A percentile compares a stretch with the other conserved stretches of the same genome.
Evolutionary conservation across 768 basidiomycete species (phyloP).

Genomic region (Xerocomus brunneocitrinus): DNA sequence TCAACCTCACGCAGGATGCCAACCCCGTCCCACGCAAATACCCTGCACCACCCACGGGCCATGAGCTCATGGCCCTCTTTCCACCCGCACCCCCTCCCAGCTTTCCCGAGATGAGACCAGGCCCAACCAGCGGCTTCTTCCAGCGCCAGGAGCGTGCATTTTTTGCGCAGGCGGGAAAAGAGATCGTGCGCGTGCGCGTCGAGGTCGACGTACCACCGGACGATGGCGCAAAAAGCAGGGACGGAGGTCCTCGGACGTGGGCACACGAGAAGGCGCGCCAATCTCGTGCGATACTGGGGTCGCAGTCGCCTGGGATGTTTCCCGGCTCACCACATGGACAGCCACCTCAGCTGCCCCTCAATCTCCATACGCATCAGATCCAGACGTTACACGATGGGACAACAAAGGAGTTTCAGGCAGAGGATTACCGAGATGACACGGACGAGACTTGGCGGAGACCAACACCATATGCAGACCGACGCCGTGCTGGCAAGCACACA

Average conservation of each 20-base stretch:
- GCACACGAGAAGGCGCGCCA: slow-evolving; percentile 26
- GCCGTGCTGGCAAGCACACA: slow-evolving; percentile 79
- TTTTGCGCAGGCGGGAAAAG: slow-evolving; percentile 73
- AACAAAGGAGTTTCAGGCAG: slow-evolving; percentile 28
- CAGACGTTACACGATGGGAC: slow-evolving; percentile 37
- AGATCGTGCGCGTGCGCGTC: slow-evolving; percentile 70
- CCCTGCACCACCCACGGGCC: slow-evolving; percentile 74
- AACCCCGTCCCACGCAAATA: slow-evolving; percentile 53
- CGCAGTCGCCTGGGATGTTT: slow-evolving; percentile 23
- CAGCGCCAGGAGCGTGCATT: slow-evolving; percentile 74
- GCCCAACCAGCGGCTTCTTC: slow-evolving; percentile 71
- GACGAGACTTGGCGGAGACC: slow-evolving; percentile 73
- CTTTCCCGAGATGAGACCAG: slow-evolving; percentile 51
- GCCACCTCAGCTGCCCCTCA: slow-evolving; percentile 31
- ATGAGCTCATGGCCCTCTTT: slow-evolving; percentile 83
- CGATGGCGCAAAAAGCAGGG: slow-evolving; percentile 17
- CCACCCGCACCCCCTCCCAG: slow-evolving; percentile 61
- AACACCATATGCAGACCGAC: slow-evolving; percentile 68
- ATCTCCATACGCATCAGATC: slow-evolving; percentile 26
- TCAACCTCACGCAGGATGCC: slow-evolving; percentile 55
- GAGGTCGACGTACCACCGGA: slow-evolving; percentile 53
- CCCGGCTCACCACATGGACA: slow-evolving; percentile 30
- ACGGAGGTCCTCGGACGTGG: slow-evolving; percentile 24
- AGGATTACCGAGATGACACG: slow-evolving; percentile 38
- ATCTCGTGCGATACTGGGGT: slow-evolving; percentile 18